Base-by-base conservation (phyloP, 345 rosid species). In the Linum tenue region DNA sequence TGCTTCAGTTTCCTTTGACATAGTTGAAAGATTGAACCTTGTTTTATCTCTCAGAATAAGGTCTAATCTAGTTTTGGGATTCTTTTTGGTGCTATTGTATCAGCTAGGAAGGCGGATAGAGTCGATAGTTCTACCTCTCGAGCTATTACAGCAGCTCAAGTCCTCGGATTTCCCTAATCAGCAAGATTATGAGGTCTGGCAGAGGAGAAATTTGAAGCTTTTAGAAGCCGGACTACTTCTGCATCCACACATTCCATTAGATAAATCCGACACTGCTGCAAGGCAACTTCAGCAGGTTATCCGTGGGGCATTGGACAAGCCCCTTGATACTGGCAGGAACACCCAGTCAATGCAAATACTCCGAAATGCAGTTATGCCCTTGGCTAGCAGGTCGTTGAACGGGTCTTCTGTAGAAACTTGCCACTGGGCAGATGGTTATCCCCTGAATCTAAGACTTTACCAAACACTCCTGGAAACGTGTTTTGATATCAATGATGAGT, bases 61-160 rank as follows among this genome's bases (percentile, higher is more conserved):
- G 53, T 3, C 53, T 48, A 48, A 48, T 48, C 14, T 48, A 48
- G 12, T 5, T 12, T 1, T 12, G 53, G 53, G 35, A 38, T 62
- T 12, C 10, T 39, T 62, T 10, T 8, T 40, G 7, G 40, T 62
- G 51, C 41, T 14, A n/a, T 39, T 62, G 50, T 62, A 39, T 62
- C 64, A 62, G 64, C 64, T 62, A 12, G 64, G 64, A 15, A 62
- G 64, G 64, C 64, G 64, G 35, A 62, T 62, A 41, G 64, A 62
- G 35, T 39, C 50, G 7, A 62, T 62, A 35, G 64, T 62, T 16
- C 43, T 62, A 9, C 64, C 64, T 10, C 64, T 62, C n/a, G 64
- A 62, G 64, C 43, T 62, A 31, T 39, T 62, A 50, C 64, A 62
- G 8, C 64, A 62, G 64, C 51, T 62, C 5, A 62, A 62, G 64